Evolutionary conservation across 2,329 filamentous ascomycete genomes (phyloP).

Genomic region (Geosmithia flava): DNA sequence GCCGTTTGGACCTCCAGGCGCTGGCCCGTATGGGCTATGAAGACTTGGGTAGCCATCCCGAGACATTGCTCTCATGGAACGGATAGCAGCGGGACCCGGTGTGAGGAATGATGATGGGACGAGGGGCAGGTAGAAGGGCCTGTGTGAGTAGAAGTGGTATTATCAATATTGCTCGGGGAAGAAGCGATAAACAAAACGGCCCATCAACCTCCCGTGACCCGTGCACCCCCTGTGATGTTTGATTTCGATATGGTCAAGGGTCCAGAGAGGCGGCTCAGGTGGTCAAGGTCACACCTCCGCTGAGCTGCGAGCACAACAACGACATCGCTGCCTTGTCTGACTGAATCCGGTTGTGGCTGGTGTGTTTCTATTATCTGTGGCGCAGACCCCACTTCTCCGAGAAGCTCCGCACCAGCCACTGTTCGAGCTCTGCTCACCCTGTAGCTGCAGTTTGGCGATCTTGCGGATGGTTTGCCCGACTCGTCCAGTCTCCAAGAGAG

Average conservation of each 20-base stretch:
- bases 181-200: background rate
- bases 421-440: slow-evolving; percentile 3
- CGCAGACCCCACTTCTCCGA: background rate
- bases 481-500: no score
- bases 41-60: slow-evolving; percentile 80
- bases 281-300: background rate
- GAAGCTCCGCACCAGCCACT: background rate
- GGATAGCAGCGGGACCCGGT: background rate
- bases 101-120: background rate
- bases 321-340: background rate
- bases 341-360: background rate
- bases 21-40: slow-evolving; percentile 87
- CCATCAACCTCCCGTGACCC: slow-evolving; percentile 2
- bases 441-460: slow-evolving; percentile 18
- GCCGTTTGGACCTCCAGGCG: slow-evolving; percentile 68
- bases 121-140: background rate
- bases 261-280: background rate
- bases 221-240: background rate
- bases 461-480: no score
- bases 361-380: background rate
- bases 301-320: background rate
- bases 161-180: background rate
- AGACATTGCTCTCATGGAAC: slow-evolving; percentile 32
- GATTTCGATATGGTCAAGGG: background rate
- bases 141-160: background rate